A percentile compares a stretch with the other conserved stretches of the same genome.
phyloP scores from a whole-genome alignment of 805 yeast genomes.

The Kodamaea fukazawae region DNA sequence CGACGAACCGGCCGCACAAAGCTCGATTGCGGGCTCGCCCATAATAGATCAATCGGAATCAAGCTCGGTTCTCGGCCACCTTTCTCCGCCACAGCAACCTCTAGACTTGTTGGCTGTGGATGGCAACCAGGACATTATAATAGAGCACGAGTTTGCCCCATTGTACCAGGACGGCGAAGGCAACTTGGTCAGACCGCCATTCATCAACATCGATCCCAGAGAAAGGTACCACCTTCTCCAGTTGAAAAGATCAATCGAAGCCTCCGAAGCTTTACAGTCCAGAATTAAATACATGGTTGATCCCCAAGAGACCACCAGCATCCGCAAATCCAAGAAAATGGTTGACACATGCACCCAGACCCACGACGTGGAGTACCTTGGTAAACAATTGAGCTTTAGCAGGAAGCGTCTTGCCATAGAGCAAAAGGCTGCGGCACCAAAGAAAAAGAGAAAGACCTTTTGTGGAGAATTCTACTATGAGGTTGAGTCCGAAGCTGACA shows the following conservation, averaged over 20 bases:
- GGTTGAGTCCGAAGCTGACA: constrained; percentile 11
- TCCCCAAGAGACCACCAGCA: constrained; percentile 34
- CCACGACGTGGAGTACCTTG: constrained; percentile 28
- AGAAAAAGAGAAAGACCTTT: constrained; percentile 25
- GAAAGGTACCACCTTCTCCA: constrained; percentile 43
- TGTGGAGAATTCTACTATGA: constrained; percentile 40
- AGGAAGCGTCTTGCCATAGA: constrained; percentile 13
- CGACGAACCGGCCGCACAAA: not conserved
- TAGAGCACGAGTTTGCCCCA: constrained; percentile 35
- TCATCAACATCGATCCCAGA: constrained; percentile 42
- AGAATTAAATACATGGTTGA: constrained; percentile 39
- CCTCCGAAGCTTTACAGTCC: constrained; percentile 31
- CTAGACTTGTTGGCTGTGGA: constrained; percentile 1
- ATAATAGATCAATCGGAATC: not conserved
- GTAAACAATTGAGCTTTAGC: constrained; percentile 26
- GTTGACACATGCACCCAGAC: constrained; percentile 46
- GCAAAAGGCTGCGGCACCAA: constrained; percentile 12
- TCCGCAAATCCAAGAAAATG: constrained; percentile 16
- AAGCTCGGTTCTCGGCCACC: not conserved
- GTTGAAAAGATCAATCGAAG: constrained; percentile 37
- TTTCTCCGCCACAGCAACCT: constrained; percentile 4
- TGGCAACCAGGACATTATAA: constrained; percentile 7
- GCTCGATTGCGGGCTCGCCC: not conserved
- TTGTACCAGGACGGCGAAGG: constrained; percentile 37
- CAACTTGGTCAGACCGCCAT: constrained; percentile 41